Base-by-base conservation (phyloP, 1,284 basidiomycete species). In the Anthracocystis setariae region DNA sequence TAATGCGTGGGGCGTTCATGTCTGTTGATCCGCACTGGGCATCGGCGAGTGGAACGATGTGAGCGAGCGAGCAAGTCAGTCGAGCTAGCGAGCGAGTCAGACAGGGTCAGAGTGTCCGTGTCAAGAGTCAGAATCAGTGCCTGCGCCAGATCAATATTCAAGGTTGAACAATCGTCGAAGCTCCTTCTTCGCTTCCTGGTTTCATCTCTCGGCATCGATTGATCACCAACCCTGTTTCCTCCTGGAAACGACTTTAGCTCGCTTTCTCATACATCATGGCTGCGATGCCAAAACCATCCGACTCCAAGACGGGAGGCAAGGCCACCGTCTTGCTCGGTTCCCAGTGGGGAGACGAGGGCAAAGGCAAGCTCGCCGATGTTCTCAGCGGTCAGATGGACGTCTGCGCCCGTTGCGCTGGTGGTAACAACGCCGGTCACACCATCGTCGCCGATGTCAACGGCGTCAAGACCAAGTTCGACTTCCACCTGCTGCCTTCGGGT, bases 351-450 rank as follows among this genome's bases (percentile, higher is more conserved):
- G 81, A 82, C 57, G 81, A 82, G 59, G 81, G 81, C 67, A 82
- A 82, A 49, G 78, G 80, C 51, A 82, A 82, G 71, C 78, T 82
- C 47, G 74, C 80, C 46, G 81, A 82, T 51, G 76, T 82, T 27
- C 75, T 82, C 47, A 67, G 71, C 37, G 91, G 90, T 20, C 89
- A 95, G 54, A 88, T 89, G 76, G 95, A 98, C 83, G 85, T 98
- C 81, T 98, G 94, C 81, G 95, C 94, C 33, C 89, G 95, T 46
- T 98, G 94, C 84, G 95, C 95, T 7, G 95, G 95, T 25, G 96
- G 95, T 18, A 98, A 98, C 86, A 98, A 98, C 83, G 95, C 95
- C 40, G 96, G 95, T 7, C 95, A 98, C 85, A 98, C 96, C 32
- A 97, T 98, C 83, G 91, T 98, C 71, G 92, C 91, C 37, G 90